Evolutionary conservation across 306 rosid genomes (phyloP).

Genomic region (Pyrus bretschneideri): DNA sequence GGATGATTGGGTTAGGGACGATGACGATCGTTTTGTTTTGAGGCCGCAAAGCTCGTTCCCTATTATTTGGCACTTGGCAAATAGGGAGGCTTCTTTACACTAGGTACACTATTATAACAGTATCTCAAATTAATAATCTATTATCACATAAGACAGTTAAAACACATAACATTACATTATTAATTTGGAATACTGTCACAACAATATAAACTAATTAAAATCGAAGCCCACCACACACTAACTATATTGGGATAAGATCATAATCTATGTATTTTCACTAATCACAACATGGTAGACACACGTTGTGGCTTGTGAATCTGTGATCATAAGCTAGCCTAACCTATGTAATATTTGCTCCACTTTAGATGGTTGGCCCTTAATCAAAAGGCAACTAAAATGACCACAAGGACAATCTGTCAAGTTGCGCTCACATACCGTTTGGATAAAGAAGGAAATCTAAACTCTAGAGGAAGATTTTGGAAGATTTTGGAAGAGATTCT

Average conservation of each 20-base stretch:
- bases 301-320: neutral
- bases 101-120: too few relatives aligned
- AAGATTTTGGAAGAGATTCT: rapidly evolving
- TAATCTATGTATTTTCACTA: neutral
- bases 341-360: neutral
- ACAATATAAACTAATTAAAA: neutral
- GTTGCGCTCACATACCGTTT: neutral
- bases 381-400: neutral
- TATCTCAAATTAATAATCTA: too few relatives aligned
- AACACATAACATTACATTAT: too few relatives aligned
- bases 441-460: too few relatives aligned
- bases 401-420: neutral
- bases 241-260: neutral
- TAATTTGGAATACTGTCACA: too few relatives aligned
- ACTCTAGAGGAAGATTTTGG: rapidly evolving
- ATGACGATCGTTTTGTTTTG: too few relatives aligned
- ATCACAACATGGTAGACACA: neutral
- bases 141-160: too few relatives aligned
- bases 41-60: too few relatives aligned
- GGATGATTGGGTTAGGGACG: too few relatives aligned
- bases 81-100: too few relatives aligned
- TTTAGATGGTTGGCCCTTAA: neutral
- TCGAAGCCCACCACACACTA: neutral
- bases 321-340: neutral
- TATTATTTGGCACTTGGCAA: too few relatives aligned